Evolutionary conservation across 129 eudicot genomes (phyloP).

Genomic region (Chrysanthemum lavandulifolium): DNA sequence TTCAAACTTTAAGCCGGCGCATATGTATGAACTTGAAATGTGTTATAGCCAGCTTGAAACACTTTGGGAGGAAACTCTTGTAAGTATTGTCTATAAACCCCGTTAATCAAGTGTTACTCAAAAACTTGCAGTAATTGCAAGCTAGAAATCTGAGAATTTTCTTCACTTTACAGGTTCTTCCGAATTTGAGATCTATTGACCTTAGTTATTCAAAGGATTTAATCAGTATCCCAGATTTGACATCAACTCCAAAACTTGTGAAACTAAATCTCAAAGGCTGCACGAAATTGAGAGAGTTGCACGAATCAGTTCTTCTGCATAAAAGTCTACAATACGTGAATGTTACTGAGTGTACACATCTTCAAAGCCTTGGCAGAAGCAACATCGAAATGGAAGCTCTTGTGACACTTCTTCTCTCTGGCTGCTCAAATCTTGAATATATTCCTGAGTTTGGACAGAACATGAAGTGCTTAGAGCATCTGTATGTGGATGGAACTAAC

Average conservation of each 20-base stretch:
- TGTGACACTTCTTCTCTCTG: slow-evolving; percentile 22
- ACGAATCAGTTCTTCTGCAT: slow-evolving; percentile 16
- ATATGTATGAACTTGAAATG: slow-evolving; percentile 24
- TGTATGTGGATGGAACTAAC: slow-evolving; percentile 18
- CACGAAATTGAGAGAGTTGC: slow-evolving; percentile 15
- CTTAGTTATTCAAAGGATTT: slow-evolving; percentile 23
- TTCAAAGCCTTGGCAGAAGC: slow-evolving; percentile 20
- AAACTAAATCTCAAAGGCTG: slow-evolving; percentile 28
- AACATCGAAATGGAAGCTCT: slow-evolving; percentile 26
- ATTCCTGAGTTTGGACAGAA: slow-evolving; percentile 25
- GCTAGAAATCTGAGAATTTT: slow-evolving; percentile 3
- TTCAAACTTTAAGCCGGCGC: slow-evolving; percentile 13
- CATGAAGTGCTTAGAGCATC: slow-evolving; percentile 16
- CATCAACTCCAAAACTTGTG: slow-evolving; percentile 15
- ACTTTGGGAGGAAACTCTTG: slow-evolving; percentile 19
- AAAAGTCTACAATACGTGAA: slow-evolving; percentile 18
- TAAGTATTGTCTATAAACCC: slow-evolving; percentile 4
- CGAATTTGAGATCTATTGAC: slow-evolving; percentile 23
- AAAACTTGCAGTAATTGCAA: neutral
- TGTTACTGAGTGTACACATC: slow-evolving; percentile 19
- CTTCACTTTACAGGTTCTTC: slow-evolving; percentile 12
- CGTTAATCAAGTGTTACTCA: neutral
- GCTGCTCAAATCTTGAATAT: slow-evolving; percentile 25
- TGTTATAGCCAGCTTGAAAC: slow-evolving; percentile 20
- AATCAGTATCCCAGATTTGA: slow-evolving; percentile 21